Conservation (phyloP, 2,329 filamentous ascomycete genomes). For the Ustilaginoidea virens region DNA sequence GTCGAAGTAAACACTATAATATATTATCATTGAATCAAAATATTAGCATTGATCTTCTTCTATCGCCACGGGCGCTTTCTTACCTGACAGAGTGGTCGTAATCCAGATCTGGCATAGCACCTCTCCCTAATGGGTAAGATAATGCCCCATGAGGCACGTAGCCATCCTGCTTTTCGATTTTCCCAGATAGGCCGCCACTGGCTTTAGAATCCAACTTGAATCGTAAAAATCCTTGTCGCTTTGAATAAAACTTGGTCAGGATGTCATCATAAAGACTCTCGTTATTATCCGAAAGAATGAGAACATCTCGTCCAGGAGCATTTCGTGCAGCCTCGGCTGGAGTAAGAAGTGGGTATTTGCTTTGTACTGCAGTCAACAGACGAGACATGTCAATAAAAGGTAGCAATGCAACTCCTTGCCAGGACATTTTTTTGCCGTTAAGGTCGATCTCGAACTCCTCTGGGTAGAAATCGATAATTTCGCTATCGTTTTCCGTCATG, state of each 20-base stretch:
- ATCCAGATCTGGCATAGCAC: slow-evolving; percentile 60
- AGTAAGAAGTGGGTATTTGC: slow-evolving; percentile 66
- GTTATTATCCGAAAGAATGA: slow-evolving; percentile 74
- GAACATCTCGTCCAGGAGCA: slow-evolving; percentile 59
- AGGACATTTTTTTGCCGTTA: slow-evolving; percentile 96
- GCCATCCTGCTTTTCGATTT: slow-evolving; percentile 63
- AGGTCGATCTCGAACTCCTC: slow-evolving; percentile 86
- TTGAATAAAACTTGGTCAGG: slow-evolving; percentile 77
- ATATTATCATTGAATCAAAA: not conserved
- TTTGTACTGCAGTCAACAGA: slow-evolving; percentile 65
- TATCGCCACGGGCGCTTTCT: slow-evolving; percentile 16
- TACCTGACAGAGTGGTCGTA: slow-evolving; percentile 78
- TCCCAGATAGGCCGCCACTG: slow-evolving; percentile 67
- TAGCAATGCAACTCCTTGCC: slow-evolving; percentile 87
- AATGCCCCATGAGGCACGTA: slow-evolving; percentile 76
- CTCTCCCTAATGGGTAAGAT: slow-evolving; percentile 59
- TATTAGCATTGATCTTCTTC: slow-evolving; percentile 17
- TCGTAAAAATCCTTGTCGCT: slow-evolving; percentile 54
- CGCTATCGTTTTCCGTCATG: slow-evolving; percentile 76
- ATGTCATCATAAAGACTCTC: slow-evolving; percentile 70
- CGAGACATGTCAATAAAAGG: slow-evolving; percentile 93
- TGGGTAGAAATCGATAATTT: slow-evolving; percentile 96
- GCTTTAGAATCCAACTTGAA: slow-evolving; percentile 60
- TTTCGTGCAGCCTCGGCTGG: slow-evolving; percentile 69
- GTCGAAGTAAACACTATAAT: slow-evolving; percentile 64